Conservation (phyloP, 148 eudicot species). For the Vaccinium macrocarpon region DNA sequence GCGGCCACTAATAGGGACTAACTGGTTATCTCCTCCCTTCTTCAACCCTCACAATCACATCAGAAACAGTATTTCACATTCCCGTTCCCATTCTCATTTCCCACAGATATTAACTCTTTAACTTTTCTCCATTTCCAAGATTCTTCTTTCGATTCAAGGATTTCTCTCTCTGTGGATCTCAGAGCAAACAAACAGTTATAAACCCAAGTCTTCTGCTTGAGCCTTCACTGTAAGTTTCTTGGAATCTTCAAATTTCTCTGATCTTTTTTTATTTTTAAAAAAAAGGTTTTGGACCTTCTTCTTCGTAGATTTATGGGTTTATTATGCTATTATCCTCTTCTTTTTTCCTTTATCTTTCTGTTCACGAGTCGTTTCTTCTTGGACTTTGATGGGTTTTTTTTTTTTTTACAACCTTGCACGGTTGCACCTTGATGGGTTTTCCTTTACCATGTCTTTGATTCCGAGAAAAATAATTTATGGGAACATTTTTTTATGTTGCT, state of each 20-base stretch:
- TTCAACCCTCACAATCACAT: too few species aligned
- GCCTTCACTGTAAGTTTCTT: constrained; percentile 11
- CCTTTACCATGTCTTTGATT: not conserved
- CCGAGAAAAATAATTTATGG: not conserved
- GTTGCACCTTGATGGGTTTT: not conserved
- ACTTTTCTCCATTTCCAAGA: not conserved
- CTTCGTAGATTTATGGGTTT: not conserved
- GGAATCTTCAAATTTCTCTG: not conserved
- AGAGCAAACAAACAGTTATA: constrained; percentile 1
- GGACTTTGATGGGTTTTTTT: not conserved
- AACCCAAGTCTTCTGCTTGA: constrained; percentile 1
- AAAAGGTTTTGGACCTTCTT: not conserved
- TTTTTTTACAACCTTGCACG: too few species aligned
- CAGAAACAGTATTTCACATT: too few species aligned
- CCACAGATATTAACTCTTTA: not conserved
- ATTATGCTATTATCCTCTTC: too few species aligned
- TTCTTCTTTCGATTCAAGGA: not conserved
- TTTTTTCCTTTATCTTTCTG: not conserved
- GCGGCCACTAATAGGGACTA: too few species aligned
- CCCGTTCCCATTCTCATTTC: too few species aligned
- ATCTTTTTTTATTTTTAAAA: not conserved
- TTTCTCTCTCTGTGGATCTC: not conserved
- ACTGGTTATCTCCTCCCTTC: too few species aligned
- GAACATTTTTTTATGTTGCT: not conserved
- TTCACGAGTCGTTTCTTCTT: not conserved